A percentile compares a stretch with the other conserved stretches of the same genome.
These are phyloP conservation scores for Dimocarpus longan DNA, from an alignment of 345 rosid genomes.

Conservation along the genomic window DNA sequence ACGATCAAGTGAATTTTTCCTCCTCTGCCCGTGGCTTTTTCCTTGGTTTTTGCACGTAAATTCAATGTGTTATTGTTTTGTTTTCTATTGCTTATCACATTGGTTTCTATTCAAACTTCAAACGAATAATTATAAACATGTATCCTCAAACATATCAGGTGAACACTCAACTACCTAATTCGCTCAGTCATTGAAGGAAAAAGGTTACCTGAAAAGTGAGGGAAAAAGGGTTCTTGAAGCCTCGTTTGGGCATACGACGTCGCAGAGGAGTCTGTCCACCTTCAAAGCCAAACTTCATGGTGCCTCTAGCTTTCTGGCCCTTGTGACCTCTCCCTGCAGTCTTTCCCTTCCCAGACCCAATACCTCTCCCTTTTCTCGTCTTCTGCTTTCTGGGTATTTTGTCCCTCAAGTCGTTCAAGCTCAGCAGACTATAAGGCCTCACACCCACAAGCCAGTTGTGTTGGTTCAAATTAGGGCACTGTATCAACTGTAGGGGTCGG, in stretches of 20 bases:
- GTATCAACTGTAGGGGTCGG: slow-evolving; percentile 21
- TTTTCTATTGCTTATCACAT: too few relatives aligned
- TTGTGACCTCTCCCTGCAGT: slow-evolving; percentile 98
- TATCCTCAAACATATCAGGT: neutral
- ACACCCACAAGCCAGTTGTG: slow-evolving; percentile 31
- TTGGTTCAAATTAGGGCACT: slow-evolving; percentile 6
- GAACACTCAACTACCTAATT: neutral
- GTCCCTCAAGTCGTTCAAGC: slow-evolving; percentile 85
- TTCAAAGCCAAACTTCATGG: slow-evolving; percentile 87
- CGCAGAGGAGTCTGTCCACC: slow-evolving; percentile 98
- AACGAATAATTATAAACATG: neutral
- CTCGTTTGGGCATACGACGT: slow-evolving; percentile 88
- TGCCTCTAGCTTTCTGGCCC: slow-evolving; percentile 92
- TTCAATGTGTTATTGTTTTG: too few relatives aligned
- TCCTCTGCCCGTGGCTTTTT: too few relatives aligned
- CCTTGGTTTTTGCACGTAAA: too few relatives aligned
- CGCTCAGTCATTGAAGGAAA: neutral
- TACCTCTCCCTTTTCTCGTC: slow-evolving; percentile 96
- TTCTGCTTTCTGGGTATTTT: slow-evolving; percentile 88
- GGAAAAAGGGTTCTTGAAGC: slow-evolving; percentile 86
- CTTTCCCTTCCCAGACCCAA: slow-evolving; percentile 96
- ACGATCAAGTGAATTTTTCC: too few relatives aligned
- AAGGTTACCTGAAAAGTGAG: slow-evolving; percentile 78
- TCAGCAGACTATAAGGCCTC: slow-evolving; percentile 68
- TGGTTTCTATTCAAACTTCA: neutral